phyloP scores from a whole-genome alignment of 305 asterid species.

The Fraxinus greggii region DNA sequence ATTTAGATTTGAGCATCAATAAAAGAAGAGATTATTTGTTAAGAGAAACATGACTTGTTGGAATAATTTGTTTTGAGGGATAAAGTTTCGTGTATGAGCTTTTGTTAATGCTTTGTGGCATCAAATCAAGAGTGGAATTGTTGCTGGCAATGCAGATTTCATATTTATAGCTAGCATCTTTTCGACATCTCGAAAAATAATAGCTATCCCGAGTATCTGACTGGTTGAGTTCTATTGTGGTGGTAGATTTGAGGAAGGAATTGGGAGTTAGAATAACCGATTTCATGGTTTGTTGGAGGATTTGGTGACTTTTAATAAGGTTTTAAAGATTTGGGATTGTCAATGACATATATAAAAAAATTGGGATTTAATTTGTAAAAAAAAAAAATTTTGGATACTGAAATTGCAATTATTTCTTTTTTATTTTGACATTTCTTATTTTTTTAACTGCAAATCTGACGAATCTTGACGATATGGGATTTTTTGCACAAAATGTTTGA shows the following conservation, averaged over 20 bases:
- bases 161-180: constrained; percentile 76
- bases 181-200: constrained; percentile 75
- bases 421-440: no score
- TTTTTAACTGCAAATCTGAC: no score
- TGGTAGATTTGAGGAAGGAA: constrained; percentile 61
- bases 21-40: constrained; percentile 27
- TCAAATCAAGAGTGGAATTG: constrained; percentile 80
- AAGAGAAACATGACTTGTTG: constrained; percentile 53
- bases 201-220: constrained; percentile 55
- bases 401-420: no score
- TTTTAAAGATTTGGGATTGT: no score
- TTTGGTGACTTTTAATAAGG: no score
- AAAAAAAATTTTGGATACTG: no score
- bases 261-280: constrained; percentile 43
- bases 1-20: constrained; percentile 44
- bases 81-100: constrained; percentile 51
- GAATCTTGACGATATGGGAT: no score
- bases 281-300: constrained; percentile 39
- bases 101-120: constrained; percentile 43
- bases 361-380: no score
- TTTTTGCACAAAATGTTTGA: no score
- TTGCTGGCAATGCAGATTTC: constrained; percentile 81
- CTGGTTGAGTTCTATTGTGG: constrained; percentile 30
- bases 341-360: no score
- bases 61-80: constrained; percentile 35